Evolutionary conservation across 1,284 basidiomycete genomes (phyloP).

Genomic region (Meira nashicola): DNA sequence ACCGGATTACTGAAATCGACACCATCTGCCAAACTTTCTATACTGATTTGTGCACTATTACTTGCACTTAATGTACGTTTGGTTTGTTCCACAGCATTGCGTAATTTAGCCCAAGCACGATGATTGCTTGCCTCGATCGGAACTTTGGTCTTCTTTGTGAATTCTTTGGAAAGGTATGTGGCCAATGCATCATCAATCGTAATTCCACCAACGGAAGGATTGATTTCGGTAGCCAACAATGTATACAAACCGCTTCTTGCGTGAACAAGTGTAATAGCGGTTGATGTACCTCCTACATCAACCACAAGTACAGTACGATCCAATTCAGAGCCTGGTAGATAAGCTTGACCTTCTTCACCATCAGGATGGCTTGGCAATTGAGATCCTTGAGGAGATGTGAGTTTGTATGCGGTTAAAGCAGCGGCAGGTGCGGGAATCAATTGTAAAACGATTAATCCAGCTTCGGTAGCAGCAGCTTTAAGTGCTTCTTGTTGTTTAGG

Average conservation of each 20-base stretch:
- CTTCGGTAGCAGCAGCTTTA: constrained; percentile 66
- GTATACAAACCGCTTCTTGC: constrained; percentile 60
- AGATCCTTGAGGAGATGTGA: constrained; percentile 57
- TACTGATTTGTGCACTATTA: constrained; percentile 77
- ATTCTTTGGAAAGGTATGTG: constrained; percentile 90
- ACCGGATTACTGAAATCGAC: constrained; percentile 86
- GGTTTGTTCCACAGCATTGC: constrained; percentile 87
- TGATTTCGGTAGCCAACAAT: constrained; percentile 57
- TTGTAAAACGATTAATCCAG: constrained; percentile 72
- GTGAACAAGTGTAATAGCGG: constrained; percentile 58
- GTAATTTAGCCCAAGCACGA: constrained; percentile 86
- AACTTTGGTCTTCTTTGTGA: constrained; percentile 91
- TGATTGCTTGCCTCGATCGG: constrained; percentile 60
- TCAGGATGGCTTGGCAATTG: constrained; percentile 46
- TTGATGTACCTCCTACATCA: constrained; percentile 61
- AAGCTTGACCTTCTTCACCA: constrained; percentile 51
- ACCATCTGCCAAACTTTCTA: constrained; percentile 92
- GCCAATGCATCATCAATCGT: constrained; percentile 77
- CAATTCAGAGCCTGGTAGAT: constrained; percentile 55
- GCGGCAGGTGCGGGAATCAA: constrained; percentile 77
- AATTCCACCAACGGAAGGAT: constrained; percentile 60
- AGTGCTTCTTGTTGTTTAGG: constrained; percentile 68
- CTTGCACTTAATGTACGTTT: constrained; percentile 89
- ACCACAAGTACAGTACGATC: constrained; percentile 61
- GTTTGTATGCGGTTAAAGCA: constrained; percentile 60